These are phyloP conservation scores for Breynia disticha DNA, from an alignment of 441 rosid species.

Conservation along the genomic window DNA sequence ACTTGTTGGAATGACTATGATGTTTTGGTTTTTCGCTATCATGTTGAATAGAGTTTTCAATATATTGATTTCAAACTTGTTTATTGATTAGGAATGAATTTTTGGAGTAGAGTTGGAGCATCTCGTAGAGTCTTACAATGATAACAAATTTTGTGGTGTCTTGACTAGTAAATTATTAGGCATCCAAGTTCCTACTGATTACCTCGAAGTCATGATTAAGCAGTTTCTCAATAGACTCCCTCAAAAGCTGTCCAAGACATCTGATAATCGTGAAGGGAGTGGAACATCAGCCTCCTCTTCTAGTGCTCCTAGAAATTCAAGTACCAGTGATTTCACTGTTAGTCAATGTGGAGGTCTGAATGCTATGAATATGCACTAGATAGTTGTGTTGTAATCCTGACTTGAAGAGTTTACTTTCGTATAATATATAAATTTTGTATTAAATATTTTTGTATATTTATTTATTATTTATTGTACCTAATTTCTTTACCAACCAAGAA, in stretches of 20 bases:
- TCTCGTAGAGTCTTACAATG: neutral
- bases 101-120: slow-evolving; percentile 6
- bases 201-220: slow-evolving; percentile 48
- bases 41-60: neutral
- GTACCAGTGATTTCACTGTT: slow-evolving; percentile 31
- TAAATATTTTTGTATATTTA: too few relatives aligned
- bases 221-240: slow-evolving; percentile 85
- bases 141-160: slow-evolving; percentile 13
- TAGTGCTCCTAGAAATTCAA: slow-evolving; percentile 35
- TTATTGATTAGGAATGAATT: slow-evolving; percentile 16
- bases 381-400: too few relatives aligned
- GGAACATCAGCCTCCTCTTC: slow-evolving; percentile 43
- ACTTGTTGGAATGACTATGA: too few relatives aligned
- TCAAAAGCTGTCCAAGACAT: slow-evolving; percentile 60
- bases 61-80: slow-evolving; percentile 17
- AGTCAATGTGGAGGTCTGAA: slow-evolving; percentile 28
- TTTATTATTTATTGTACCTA: too few relatives aligned
- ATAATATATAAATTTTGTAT: too few relatives aligned
- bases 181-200: slow-evolving; percentile 6
- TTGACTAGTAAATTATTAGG: neutral
- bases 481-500: too few relatives aligned
- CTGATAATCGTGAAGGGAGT: slow-evolving; percentile 45
- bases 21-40: neutral
- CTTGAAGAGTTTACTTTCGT: too few relatives aligned
- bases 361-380: slow-evolving; percentile 15